A percentile compares a stretch with the other conserved stretches of the same genome.
Evolutionary conservation across 75 land plant genomes (phyloP).

Genomic region (Adiantum capillusveneris): DNA sequence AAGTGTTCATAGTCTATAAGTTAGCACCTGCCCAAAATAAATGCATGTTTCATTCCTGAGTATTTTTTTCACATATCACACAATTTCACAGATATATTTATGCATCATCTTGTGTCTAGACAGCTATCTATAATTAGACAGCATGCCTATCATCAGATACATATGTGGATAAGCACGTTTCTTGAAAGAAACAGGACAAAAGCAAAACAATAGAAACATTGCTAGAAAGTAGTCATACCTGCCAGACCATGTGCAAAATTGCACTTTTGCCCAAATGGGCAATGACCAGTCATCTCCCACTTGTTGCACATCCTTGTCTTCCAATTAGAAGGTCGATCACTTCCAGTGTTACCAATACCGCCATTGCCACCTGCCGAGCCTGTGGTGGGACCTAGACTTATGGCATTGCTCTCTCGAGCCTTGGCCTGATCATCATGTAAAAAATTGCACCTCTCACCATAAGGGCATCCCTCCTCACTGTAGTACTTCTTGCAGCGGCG

Average conservation of each 20-base stretch:
- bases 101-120: too few relatives aligned
- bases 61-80: too few relatives aligned
- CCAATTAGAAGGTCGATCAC: constrained; percentile 32
- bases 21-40: too few relatives aligned
- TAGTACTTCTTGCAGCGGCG: constrained; percentile 87
- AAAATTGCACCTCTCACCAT: constrained; percentile 85
- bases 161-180: too few relatives aligned
- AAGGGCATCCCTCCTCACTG: constrained; percentile 87
- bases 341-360: constrained; percentile 16
- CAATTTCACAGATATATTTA: too few relatives aligned
- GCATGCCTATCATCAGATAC: too few relatives aligned
- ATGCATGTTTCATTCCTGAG: too few relatives aligned
- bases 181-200: too few relatives aligned
- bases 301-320: constrained; percentile 48
- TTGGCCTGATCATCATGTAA: constrained; percentile 83
- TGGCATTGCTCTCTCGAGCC: constrained; percentile 69
- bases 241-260: constrained; percentile 47
- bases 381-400: constrained; percentile 43
- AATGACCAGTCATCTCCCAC: constrained; percentile 39
- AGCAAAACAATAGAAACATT: too few relatives aligned
- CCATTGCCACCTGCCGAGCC: constrained; percentile 12
- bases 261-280: constrained; percentile 47
- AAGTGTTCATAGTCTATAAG: too few relatives aligned
- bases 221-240: too few relatives aligned
- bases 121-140: too few relatives aligned